phyloP scores from a whole-genome alignment of 2,329 filamentous ascomycete genomes.

The Ophiostoma novo-ulmi region DNA sequence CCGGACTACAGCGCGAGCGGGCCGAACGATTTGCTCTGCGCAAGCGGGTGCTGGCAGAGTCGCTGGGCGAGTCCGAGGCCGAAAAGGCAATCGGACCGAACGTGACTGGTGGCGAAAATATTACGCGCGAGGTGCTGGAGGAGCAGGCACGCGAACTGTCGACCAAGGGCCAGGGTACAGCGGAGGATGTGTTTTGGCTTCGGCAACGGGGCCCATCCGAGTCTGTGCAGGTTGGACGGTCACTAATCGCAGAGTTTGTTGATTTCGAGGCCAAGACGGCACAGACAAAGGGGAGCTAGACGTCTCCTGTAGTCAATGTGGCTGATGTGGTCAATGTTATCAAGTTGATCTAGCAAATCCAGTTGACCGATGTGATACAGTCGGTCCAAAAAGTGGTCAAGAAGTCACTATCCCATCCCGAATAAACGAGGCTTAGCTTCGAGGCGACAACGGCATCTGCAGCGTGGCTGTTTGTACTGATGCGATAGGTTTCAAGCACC shows the following conservation, averaged over 20 bases:
- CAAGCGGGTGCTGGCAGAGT: conserved; percentile 72
- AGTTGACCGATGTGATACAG: neutral
- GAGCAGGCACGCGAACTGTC: conserved; percentile 55
- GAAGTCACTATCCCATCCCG: neutral
- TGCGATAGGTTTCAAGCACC: neutral
- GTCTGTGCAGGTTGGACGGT: conserved; percentile 52
- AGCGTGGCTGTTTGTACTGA: neutral
- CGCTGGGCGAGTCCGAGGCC: conserved; percentile 53
- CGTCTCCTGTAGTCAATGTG: neutral
- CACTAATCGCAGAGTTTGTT: conserved; percentile 45
- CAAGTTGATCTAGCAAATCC: neutral
- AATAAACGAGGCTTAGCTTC: neutral
- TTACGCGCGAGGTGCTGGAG: conserved; percentile 60
- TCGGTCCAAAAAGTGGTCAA: neutral
- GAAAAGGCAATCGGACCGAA: conserved; percentile 43
- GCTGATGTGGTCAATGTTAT: neutral
- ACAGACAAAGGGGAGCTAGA: neutral
- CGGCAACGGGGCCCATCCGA: conserved; percentile 55
- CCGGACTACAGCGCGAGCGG: conserved; percentile 78
- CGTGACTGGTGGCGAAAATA: conserved; percentile 36
- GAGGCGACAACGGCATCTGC: neutral
- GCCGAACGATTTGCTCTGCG: conserved; percentile 75
- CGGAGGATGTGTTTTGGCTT: conserved; percentile 56
- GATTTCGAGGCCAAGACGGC: neutral
- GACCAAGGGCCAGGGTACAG: conserved; percentile 42